Evolutionary conservation across 768 basidiomycete genomes (phyloP).

Genomic region (Suillus paluster): DNA sequence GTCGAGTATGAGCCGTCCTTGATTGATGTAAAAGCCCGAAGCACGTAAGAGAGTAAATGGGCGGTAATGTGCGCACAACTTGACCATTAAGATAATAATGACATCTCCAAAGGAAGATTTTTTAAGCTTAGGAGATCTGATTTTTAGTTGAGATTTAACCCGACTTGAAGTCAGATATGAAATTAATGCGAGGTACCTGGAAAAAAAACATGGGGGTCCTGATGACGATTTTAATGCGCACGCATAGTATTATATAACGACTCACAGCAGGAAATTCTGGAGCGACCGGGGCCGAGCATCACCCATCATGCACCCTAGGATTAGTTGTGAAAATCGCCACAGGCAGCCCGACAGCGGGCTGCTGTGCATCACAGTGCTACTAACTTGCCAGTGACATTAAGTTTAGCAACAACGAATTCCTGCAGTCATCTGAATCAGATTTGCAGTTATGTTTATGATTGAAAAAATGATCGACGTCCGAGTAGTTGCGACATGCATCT

Average conservation of each 20-base stretch:
- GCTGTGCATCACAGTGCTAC: not conserved
- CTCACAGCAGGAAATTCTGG: not conserved
- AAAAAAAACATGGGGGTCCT: constrained; percentile 3
- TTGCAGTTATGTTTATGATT: constrained; percentile 3
- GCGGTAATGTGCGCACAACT: not conserved
- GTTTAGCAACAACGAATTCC: not conserved
- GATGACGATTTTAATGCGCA: not conserved
- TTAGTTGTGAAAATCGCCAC: too few species aligned
- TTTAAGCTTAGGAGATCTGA: constrained; percentile 3
- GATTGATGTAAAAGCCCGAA: constrained; percentile 10
- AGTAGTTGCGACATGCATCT: not conserved
- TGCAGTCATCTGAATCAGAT: constrained; percentile 1
- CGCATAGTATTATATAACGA: not conserved
- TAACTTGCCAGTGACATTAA: not conserved
- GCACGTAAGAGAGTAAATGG: constrained; percentile 2
- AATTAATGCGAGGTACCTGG: constrained; percentile 7
- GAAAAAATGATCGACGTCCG: constrained; percentile 2
- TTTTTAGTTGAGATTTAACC: constrained; percentile 1
- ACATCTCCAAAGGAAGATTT: constrained; percentile 4
- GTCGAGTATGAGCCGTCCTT: constrained; percentile 1
- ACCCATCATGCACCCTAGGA: too few species aligned
- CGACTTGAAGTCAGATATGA: constrained; percentile 4
- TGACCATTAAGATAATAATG: constrained; percentile 3
- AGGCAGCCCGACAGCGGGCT: too few species aligned
- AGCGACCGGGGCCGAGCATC: not conserved